Conservation (phyloP, 805 yeast genomes). For the Lipomyces starkeyi region DNA sequence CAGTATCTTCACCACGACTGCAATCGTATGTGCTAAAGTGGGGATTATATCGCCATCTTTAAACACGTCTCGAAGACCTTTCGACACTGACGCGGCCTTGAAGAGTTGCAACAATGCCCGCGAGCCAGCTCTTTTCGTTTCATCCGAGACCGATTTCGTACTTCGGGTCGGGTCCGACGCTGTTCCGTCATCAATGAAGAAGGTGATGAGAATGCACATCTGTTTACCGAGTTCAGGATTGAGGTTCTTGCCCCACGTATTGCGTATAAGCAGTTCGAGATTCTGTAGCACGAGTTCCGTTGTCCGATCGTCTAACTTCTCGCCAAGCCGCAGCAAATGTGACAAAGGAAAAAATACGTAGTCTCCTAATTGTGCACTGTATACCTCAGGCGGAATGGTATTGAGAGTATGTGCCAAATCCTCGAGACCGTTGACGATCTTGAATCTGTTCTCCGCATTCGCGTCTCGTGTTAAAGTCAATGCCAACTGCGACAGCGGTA, state of each 20-base stretch:
- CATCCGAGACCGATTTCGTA: slow-evolving; percentile 47
- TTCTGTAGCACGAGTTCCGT: slow-evolving; percentile 55
- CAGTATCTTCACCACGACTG: slow-evolving; percentile 51
- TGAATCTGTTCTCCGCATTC: slow-evolving; percentile 23
- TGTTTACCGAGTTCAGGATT: slow-evolving; percentile 52
- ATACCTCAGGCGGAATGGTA: slow-evolving; percentile 21
- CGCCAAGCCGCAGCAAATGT: slow-evolving; percentile 56
- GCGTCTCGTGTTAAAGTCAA: slow-evolving; percentile 18
- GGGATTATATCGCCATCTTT: slow-evolving; percentile 50
- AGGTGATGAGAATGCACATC: slow-evolving; percentile 55
- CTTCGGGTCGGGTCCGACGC: slow-evolving; percentile 52
- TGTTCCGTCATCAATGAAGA: slow-evolving; percentile 45
- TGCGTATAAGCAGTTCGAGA: slow-evolving; percentile 51
- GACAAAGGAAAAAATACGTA: slow-evolving; percentile 68
- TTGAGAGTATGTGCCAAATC: slow-evolving; percentile 23
- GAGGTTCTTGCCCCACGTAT: slow-evolving; percentile 57
- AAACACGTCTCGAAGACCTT: slow-evolving; percentile 40
- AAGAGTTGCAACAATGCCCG: slow-evolving; percentile 36
- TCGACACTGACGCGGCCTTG: slow-evolving; percentile 37
- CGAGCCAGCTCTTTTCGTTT: slow-evolving; percentile 42
- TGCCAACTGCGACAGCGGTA: slow-evolving; percentile 31
- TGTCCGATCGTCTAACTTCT: slow-evolving; percentile 53
- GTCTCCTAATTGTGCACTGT: slow-evolving; percentile 54
- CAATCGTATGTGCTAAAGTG: slow-evolving; percentile 55
- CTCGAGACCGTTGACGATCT: slow-evolving; percentile 34